Conservation (phyloP, 192 early-diverging fungal species). For the Linnemannia elongata region DNA sequence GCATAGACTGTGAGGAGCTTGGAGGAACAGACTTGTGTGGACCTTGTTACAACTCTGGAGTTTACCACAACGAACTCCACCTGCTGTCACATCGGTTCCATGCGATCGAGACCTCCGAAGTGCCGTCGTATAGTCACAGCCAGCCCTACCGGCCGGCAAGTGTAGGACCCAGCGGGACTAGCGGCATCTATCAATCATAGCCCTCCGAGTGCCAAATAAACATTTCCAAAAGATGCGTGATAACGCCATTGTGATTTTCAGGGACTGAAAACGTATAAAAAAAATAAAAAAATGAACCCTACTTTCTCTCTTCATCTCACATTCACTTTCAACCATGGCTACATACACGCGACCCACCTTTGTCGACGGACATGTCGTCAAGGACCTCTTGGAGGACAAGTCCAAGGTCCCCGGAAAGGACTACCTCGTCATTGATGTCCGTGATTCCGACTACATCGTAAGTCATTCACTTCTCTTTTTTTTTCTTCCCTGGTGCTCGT, state of each 20-base stretch:
- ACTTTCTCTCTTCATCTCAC: background rate
- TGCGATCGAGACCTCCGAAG: constrained; percentile 33
- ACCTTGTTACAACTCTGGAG: constrained; percentile 70
- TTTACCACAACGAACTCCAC: constrained; percentile 37
- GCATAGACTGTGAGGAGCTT: constrained; percentile 70
- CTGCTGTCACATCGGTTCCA: constrained; percentile 49
- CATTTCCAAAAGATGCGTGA: background rate
- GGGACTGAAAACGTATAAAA: background rate
- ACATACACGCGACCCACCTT: constrained; percentile 27
- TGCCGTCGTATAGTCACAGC: constrained; percentile 21
- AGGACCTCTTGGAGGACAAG: constrained; percentile 68
- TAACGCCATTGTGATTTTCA: background rate
- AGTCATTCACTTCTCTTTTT: background rate
- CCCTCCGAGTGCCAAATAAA: background rate
- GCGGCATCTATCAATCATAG: constrained; percentile 5
- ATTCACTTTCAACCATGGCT: constrained; percentile 14
- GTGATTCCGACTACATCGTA: constrained; percentile 72
- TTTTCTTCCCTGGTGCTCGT: background rate
- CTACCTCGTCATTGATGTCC: constrained; percentile 83
- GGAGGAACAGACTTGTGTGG: constrained; percentile 79
- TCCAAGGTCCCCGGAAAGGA: constrained; percentile 70
- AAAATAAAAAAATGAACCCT: no score
- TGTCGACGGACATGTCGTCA: constrained; percentile 65
- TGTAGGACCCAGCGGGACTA: constrained; percentile 35
- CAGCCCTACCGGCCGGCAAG: constrained; percentile 10